Base-by-base conservation (phyloP, 768 basidiomycete species). In the Dacryopinax primogenitus region DNA sequence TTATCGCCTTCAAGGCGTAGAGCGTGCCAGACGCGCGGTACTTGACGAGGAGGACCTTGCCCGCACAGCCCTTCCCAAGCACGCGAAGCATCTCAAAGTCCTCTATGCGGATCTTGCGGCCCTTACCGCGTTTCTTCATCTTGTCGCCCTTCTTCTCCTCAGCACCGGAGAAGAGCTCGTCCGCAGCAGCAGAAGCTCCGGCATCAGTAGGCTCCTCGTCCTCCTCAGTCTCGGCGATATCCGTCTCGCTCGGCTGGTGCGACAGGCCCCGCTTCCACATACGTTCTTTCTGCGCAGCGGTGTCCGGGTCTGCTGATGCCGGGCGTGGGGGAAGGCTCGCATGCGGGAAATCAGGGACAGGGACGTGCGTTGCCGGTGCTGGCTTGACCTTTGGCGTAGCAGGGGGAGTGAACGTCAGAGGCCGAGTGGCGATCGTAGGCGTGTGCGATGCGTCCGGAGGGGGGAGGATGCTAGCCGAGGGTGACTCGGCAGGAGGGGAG, bases 41-140 rank as follows among this genome's bases (percentile, higher is more conserved):
- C 70, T 84, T 83, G 61, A 97, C 95, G 64, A 98, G 83, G 39
- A 98, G 77, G 18, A 97, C 95, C 75, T 97, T 96, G 61, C 95
- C 96, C 2, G 96, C 95, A 72, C 94, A 97, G 1, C 96, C 96
- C 76, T 93, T 96, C 18, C 96, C 96, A 13, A 99, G 78, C 33
- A 98, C 95, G 16, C 92, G 84, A 81, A 97, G 86, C 84, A 98
- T 90, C 78, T 98, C 92, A 73, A 99, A 99, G 77, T 97, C 93
- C 69, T 91, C 83, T 66, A 98, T 82, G 45, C 79, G 78, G 34
- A 92, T 88, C 75, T 92, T 91, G 63, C 84, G 81, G 65, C 83
- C 76, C 77, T 86, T 71, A 30, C 44, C 35, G 41, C 66, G 65
- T 18, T 63, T 15, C 62, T 64, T 66, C 47, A 83, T 83, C 74